phyloP scores from a whole-genome alignment of 345 rosid genomes.

The Lepidium africanum region DNA sequence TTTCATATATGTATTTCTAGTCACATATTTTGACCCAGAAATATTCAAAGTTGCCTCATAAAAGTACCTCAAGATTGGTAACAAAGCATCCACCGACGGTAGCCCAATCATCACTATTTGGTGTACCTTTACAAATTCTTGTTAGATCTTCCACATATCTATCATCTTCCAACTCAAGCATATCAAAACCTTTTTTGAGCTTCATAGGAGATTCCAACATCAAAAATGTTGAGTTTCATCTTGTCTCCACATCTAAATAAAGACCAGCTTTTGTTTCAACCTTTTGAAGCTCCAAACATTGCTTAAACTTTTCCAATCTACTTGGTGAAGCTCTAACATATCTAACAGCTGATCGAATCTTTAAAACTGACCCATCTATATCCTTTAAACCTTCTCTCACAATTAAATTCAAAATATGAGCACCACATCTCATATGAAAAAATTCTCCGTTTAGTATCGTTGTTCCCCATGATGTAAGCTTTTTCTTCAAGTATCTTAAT shows the following conservation, averaged over 20 bases:
- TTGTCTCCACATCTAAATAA: too few species aligned
- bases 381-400: neutral
- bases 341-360: neutral
- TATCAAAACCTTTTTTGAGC: neutral
- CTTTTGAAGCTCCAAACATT: neutral
- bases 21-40: neutral
- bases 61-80: neutral
- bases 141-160: neutral
- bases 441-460: too few species aligned
- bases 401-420: too few species aligned
- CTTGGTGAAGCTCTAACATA: neutral
- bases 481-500: neutral
- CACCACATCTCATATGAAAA: too few species aligned
- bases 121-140: neutral
- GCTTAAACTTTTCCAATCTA: neutral
- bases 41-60: neutral
- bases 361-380: neutral
- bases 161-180: neutral
- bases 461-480: neutral
- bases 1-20: too few species aligned
- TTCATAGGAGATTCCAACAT: neutral
- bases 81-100: neutral
- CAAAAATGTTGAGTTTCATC: too few species aligned
- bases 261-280: too few species aligned
- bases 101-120: neutral